Conservation (phyloP, 2,329 filamentous ascomycete species). For the Didymosphaeria variabile region DNA sequence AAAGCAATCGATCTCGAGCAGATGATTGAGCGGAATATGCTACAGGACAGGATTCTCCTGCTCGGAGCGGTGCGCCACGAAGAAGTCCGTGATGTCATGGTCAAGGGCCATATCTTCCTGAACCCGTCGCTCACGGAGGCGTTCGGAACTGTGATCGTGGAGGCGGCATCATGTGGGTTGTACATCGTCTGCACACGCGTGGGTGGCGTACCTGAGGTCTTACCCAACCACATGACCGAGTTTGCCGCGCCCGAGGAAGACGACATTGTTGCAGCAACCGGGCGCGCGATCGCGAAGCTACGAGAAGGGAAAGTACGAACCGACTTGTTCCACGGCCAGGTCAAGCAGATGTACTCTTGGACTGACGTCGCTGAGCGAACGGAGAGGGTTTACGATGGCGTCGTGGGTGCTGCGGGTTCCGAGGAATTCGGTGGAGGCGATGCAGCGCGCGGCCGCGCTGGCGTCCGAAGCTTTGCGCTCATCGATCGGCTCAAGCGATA, state of each 20-base stretch:
- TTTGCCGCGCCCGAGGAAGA: slow-evolving; percentile 98
- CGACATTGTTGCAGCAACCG: slow-evolving; percentile 88
- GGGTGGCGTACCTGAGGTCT: slow-evolving; percentile 94
- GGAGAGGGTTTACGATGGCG: slow-evolving; percentile 93
- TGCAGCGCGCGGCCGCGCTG: slow-evolving; percentile 72
- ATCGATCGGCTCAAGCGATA: slow-evolving; percentile 96
- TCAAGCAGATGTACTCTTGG: slow-evolving; percentile 99
- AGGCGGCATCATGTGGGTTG: slow-evolving; percentile 92
- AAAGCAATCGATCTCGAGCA: slow-evolving; percentile 98
- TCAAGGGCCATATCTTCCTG: slow-evolving; percentile 93
- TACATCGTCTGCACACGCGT: slow-evolving; percentile 98
- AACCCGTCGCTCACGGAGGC: slow-evolving; percentile 95
- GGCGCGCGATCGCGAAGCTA: slow-evolving; percentile 85
- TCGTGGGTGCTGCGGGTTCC: slow-evolving; percentile 84
- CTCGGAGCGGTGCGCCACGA: slow-evolving; percentile 93
- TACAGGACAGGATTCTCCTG: slow-evolving; percentile 93
- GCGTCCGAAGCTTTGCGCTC: slow-evolving; percentile 85
- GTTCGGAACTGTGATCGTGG: slow-evolving; percentile 97
- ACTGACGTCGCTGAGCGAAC: slow-evolving; percentile 93
- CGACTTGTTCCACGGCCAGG: slow-evolving; percentile 94
- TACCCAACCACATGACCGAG: slow-evolving; percentile 95
- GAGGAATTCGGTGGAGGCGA: slow-evolving; percentile 88
- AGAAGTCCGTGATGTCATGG: slow-evolving; percentile 97
- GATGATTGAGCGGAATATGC: slow-evolving; percentile 93
- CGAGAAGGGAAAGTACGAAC: slow-evolving; percentile 88